Evolutionary conservation across 192 early-diverging fungal species (phyloP), one percentile per base, ranked within the genome.

Genomic region (Backusella morwellensis): DNA sequence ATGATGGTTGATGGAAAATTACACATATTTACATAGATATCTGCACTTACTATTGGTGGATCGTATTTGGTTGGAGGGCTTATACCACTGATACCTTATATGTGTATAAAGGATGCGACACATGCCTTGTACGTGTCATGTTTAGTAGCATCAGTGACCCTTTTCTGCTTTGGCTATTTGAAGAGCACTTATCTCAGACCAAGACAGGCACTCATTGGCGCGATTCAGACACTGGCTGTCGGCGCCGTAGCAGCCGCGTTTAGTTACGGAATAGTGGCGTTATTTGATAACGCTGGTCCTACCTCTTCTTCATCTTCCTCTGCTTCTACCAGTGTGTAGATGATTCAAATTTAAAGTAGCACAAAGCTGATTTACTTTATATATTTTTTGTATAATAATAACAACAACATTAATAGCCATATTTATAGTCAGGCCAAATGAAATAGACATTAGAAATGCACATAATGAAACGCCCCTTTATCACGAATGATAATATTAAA

Each of bases 51-150:
- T 1, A 87, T 89, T 72, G 89, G 87, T 19, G 70, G 77, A 23
- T 87, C 87, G 3, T 90, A 90, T 78, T 85, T 89, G 44, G 35
- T 85, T 71, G 89, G 87, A 29, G 87, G 89, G 52, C 77, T 90
- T 17, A 84, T 90, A 15, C 89, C 89, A 12, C 67, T 90, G 29
- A 32, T 88, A 35, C 89, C 89, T 1, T 90, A 90, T 68, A 68
- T 87, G n/a, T 80, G 85, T 23, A 71, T 88, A 34, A 32, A 56
- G 5, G 59, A 80, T 32, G 75, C 86, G 7, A 67, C 35, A 17
- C 56, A 59, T 0, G 89, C 86, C 12, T 73, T 89, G 12, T 75
- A 54, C 26, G 70, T 82, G 8, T 89, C 89, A 23, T 82, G 85
- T 26, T 78, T 82, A 7, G 70, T 82, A 19, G 89, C 87, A n/a